Conservation (phyloP, 2,329 filamentous ascomycete species). For the Iodosphaeria phyllophila region DNA sequence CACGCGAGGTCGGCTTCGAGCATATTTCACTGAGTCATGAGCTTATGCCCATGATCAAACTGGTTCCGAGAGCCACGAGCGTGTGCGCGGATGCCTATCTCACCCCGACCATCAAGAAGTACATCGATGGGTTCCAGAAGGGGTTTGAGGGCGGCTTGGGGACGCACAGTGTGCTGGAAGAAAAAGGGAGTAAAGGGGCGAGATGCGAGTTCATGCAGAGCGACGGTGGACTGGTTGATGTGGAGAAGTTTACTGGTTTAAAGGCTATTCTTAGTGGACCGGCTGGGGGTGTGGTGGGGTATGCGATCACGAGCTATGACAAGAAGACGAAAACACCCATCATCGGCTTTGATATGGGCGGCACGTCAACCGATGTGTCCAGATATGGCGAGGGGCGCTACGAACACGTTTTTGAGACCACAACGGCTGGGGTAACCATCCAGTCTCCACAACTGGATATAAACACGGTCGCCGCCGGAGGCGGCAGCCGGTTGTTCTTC, state of each 20-base stretch:
- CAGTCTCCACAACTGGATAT: slow-evolving; percentile 87
- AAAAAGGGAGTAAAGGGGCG: slow-evolving; percentile 46
- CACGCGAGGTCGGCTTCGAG: slow-evolving; percentile 61
- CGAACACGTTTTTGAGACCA: slow-evolving; percentile 88
- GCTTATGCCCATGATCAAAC: slow-evolving; percentile 81
- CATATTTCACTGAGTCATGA: slow-evolving; percentile 70
- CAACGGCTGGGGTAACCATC: slow-evolving; percentile 83
- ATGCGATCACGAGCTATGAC: slow-evolving; percentile 82
- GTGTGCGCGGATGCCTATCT: slow-evolving; percentile 68
- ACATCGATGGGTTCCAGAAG: slow-evolving; percentile 53
- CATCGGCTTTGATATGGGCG: slow-evolving; percentile 80
- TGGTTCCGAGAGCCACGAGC: slow-evolving; percentile 57
- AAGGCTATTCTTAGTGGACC: slow-evolving; percentile 77
- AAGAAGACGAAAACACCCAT: slow-evolving; percentile 64
- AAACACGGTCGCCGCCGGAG: slow-evolving; percentile 85
- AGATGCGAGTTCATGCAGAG: slow-evolving; percentile 94
- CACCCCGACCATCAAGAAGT: slow-evolving; percentile 62
- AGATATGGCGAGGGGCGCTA: slow-evolving; percentile 72
- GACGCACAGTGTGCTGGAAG: slow-evolving; percentile 50
- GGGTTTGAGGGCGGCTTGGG: slow-evolving; percentile 72
- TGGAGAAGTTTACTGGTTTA: slow-evolving; percentile 67
- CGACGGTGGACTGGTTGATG: slow-evolving; percentile 56
- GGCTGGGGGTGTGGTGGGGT: slow-evolving; percentile 85
- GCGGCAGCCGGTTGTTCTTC: slow-evolving; percentile 72
- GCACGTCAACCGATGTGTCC: slow-evolving; percentile 81